Conservation (phyloP, 78 protist species). For the Guillardia theta region DNA sequence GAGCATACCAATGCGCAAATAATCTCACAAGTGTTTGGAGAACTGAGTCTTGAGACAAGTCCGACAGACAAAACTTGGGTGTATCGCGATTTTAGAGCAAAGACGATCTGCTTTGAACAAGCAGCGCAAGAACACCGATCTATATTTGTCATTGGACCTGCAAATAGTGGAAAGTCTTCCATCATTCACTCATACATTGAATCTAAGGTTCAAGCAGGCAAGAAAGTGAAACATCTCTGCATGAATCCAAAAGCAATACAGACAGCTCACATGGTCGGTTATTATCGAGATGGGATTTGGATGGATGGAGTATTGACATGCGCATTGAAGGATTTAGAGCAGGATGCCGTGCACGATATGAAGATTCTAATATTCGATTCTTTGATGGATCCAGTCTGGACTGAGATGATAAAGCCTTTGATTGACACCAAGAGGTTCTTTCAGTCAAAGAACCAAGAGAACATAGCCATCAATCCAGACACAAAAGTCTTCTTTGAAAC, state of each 20-base stretch:
- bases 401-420: constrained; percentile 88
- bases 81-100: too few species aligned
- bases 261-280: constrained; percentile 73
- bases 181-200: constrained; percentile 54
- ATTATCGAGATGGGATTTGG: constrained; percentile 39
- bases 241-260: constrained; percentile 80
- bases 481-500: constrained; percentile 86
- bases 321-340: constrained; percentile 45
- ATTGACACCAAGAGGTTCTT: constrained; percentile 90
- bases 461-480: constrained; percentile 71
- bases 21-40: too few species aligned
- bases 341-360: neutral
- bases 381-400: constrained; percentile 85
- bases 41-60: too few species aligned
- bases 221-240: neutral
- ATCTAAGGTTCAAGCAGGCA: constrained; percentile 52
- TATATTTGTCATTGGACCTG: constrained; percentile 80
- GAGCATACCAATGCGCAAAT: too few species aligned
- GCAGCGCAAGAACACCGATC: too few species aligned
- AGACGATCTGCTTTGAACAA: too few species aligned
- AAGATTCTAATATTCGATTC: constrained; percentile 74
- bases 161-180: constrained; percentile 73
- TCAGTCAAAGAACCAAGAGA: constrained; percentile 83
- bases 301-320: constrained; percentile 67
- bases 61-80: too few species aligned